Evolutionary conservation across 352 stramenopile species (phyloP).

Genomic region (Phytophthora fragariaefolia): DNA sequence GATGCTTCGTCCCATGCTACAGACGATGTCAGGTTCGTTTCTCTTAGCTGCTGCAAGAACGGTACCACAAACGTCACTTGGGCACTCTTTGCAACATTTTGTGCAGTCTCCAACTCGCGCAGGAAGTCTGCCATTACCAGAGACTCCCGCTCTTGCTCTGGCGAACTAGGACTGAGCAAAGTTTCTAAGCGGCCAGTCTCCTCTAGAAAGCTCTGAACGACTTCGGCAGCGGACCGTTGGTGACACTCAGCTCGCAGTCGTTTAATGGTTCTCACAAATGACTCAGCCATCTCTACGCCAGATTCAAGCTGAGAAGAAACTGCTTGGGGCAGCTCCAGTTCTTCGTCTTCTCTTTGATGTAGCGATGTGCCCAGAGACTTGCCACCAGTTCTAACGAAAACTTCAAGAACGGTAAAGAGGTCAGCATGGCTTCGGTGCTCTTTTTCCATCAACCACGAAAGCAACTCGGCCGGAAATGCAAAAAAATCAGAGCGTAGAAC

Average conservation of each 20-base stretch:
- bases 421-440: slow-evolving; percentile 54
- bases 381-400: slow-evolving; percentile 50
- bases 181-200: slow-evolving; percentile 50
- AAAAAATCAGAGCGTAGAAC: slow-evolving; percentile 74
- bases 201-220: slow-evolving; percentile 72
- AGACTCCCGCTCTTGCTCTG: slow-evolving; percentile 59
- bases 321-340: slow-evolving; percentile 8
- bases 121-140: slow-evolving; percentile 75
- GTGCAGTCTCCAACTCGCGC: slow-evolving; percentile 60
- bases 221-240: slow-evolving; percentile 52
- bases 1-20: slow-evolving; percentile 22
- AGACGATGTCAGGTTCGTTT: slow-evolving; percentile 44
- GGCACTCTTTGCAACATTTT: slow-evolving; percentile 61
- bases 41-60: slow-evolving; percentile 70
- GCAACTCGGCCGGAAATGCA: slow-evolving; percentile 54
- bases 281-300: slow-evolving; percentile 35
- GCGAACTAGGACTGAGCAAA: slow-evolving; percentile 56
- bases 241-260: slow-evolving; percentile 56
- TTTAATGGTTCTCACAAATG: slow-evolving; percentile 54
- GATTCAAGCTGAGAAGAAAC: slow-evolving; percentile 25
- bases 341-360: slow-evolving; percentile 11
- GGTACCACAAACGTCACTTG: slow-evolving; percentile 75
- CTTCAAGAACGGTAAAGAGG: slow-evolving; percentile 59
- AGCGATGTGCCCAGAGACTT: slow-evolving; percentile 28
- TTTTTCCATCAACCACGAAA: slow-evolving; percentile 75